phyloP scores from a whole-genome alignment of 1,139 yeast genomes.

The Diutina sp. region DNA sequence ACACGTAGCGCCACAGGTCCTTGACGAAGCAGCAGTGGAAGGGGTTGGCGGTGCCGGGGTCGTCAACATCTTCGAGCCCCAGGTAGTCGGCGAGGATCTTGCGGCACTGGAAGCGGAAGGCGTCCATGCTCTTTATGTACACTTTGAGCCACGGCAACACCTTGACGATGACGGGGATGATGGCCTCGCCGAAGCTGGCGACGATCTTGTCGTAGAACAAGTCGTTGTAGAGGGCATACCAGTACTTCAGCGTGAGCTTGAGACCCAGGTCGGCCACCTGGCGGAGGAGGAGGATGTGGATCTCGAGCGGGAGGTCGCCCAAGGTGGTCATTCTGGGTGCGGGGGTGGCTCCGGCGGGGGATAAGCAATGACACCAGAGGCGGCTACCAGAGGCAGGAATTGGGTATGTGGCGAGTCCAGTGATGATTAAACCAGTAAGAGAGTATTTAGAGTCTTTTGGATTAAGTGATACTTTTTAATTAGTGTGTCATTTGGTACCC shows the following conservation, averaged over 20 bases:
- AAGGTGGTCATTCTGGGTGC: not conserved
- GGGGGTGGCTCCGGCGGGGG: not conserved
- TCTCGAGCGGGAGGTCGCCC: constrained; percentile 33
- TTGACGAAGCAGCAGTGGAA: constrained; percentile 15
- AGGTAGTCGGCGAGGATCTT: not conserved
- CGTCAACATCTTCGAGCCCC: not conserved
- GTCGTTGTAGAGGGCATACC: constrained; percentile 37
- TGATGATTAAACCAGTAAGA: not conserved
- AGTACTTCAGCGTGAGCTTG: constrained; percentile 27
- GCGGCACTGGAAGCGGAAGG: constrained; percentile 12
- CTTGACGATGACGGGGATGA: constrained; percentile 14
- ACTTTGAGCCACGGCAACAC: constrained; percentile 28
- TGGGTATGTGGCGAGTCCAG: no score
- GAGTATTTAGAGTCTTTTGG: no score
- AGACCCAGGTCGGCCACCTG: constrained; percentile 31
- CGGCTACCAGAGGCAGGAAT: not conserved
- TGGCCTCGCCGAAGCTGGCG: constrained; percentile 28
- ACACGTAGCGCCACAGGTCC: constrained; percentile 46
- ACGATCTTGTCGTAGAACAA: constrained; percentile 30
- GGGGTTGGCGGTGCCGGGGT: not conserved
- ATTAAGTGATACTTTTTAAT: no score
- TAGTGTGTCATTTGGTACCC: not conserved
- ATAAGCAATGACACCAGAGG: no score
- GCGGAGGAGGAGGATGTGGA: constrained; percentile 27
- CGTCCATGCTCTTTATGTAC: constrained; percentile 36